A percentile compares a stretch with the other conserved stretches of the same genome.
phyloP scores from a whole-genome alignment of 352 stramenopile species.

The Pythium phragmiticola region DNA sequence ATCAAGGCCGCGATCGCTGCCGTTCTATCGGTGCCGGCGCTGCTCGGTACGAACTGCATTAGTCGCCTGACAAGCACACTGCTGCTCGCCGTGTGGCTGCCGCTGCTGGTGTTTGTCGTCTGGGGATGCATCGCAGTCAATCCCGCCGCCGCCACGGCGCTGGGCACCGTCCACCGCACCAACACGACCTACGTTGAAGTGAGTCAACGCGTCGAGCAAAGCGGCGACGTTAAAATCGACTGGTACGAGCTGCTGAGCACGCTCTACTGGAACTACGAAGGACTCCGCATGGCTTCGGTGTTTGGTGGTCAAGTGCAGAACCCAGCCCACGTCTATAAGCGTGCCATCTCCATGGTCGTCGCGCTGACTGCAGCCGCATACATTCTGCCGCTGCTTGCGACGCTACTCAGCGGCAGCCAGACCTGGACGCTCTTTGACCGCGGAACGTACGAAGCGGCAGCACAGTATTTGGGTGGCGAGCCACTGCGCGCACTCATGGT shows the following conservation, averaged over 20 bases:
- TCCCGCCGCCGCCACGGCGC: background rate
- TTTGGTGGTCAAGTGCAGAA: slow-evolving; percentile 83
- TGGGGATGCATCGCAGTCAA: slow-evolving; percentile 18
- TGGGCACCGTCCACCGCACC: slow-evolving; percentile 6
- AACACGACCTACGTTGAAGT: background rate
- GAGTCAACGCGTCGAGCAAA: background rate
- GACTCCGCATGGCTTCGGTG: slow-evolving; percentile 71
- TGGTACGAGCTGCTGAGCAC: slow-evolving; percentile 84
- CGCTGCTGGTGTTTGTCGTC: slow-evolving; percentile 23
- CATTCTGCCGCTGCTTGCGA: slow-evolving; percentile 75
- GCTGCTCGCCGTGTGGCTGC: slow-evolving; percentile 12
- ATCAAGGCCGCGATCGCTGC: background rate
- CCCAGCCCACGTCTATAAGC: slow-evolving; percentile 59
- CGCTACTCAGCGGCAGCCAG: slow-evolving; percentile 37
- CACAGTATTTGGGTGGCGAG: slow-evolving; percentile 5
- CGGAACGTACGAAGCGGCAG: slow-evolving; percentile 18
- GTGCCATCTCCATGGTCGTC: slow-evolving; percentile 69
- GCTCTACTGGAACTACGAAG: slow-evolving; percentile 93
- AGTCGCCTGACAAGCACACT: slow-evolving; percentile 19
- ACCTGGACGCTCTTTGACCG: slow-evolving; percentile 15
- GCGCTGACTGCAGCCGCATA: slow-evolving; percentile 61
- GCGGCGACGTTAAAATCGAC: slow-evolving; percentile 28
- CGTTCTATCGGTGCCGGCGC: background rate
- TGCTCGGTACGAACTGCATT: slow-evolving; percentile 28
- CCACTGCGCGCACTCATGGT: slow-evolving; percentile 52